phyloP scores from a whole-genome alignment of 768 basidiomycete genomes.

The Amanita subjunquillea region DNA sequence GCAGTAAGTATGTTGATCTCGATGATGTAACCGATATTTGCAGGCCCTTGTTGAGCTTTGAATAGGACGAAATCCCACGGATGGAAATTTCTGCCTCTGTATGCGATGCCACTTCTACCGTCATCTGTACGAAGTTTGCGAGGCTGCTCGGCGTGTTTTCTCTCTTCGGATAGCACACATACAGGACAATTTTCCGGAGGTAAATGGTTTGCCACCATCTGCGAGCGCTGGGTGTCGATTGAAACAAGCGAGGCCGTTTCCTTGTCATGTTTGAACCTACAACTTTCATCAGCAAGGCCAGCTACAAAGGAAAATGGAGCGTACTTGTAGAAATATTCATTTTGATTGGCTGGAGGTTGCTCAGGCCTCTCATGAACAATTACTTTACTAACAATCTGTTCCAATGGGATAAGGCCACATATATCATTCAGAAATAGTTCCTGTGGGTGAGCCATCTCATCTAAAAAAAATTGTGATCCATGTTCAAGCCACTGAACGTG shows the following conservation, averaged over 20 bases:
- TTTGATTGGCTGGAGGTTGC: constrained; percentile 14
- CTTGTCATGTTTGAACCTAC: constrained; percentile 43
- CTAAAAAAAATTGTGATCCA: constrained; percentile 47
- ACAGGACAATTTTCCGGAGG: constrained; percentile 46
- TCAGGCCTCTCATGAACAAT: constrained; percentile 25
- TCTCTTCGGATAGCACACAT: constrained; percentile 28
- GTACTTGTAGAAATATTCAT: constrained; percentile 51
- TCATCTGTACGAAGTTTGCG: constrained; percentile 20
- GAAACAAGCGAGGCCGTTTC: constrained; percentile 34
- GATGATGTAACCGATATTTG: constrained; percentile 44
- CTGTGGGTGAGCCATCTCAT: constrained; percentile 48
- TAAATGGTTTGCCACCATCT: constrained; percentile 12
- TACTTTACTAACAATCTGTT: constrained; percentile 37
- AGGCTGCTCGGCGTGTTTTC: constrained; percentile 19
- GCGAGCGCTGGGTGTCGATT: constrained; percentile 19
- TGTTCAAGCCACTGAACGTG: constrained; percentile 77
- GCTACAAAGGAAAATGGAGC: constrained; percentile 6
- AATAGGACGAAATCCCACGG: constrained; percentile 51
- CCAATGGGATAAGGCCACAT: constrained; percentile 35
- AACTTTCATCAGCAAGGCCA: constrained; percentile 2
- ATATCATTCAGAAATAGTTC: constrained; percentile 55
- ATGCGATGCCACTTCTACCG: constrained; percentile 29
- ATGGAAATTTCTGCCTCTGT: constrained; percentile 43
- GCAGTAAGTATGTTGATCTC: constrained; percentile 15
- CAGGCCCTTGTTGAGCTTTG: constrained; percentile 36